Conservation (phyloP, 768 basidiomycete genomes). For the Rhizopogon vulgaris region DNA sequence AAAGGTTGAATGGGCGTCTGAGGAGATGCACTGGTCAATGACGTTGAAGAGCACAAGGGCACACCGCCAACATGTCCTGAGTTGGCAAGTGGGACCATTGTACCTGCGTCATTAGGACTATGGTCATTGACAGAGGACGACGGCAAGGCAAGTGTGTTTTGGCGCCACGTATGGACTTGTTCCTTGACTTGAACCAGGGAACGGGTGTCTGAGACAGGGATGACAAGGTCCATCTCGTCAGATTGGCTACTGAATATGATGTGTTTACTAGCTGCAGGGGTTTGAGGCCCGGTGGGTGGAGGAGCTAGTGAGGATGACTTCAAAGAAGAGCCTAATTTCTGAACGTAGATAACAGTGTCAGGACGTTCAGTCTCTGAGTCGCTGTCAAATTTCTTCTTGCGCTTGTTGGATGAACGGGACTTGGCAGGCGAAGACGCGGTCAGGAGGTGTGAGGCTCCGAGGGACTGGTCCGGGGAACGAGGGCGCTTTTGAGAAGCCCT, state of each 20-base stretch:
- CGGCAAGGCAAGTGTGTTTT: constrained; percentile 20
- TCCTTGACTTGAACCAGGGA: constrained; percentile 28
- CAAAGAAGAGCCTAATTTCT: constrained; percentile 21
- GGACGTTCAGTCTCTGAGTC: constrained; percentile 5
- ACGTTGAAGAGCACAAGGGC: constrained; percentile 1
- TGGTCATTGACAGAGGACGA: constrained; percentile 5
- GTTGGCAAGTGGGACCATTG: neutral
- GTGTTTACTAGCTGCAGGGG: constrained; percentile 19
- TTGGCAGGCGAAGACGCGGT: constrained; percentile 7
- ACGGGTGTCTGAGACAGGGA: constrained; percentile 19
- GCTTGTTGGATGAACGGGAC: constrained; percentile 15
- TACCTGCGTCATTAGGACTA: constrained; percentile 1
- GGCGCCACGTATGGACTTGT: constrained; percentile 40
- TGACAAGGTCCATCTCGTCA: constrained; percentile 52
- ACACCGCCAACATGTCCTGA: constrained; percentile 4
- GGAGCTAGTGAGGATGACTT: constrained; percentile 27
- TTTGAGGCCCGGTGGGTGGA: constrained; percentile 11
- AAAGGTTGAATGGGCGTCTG: constrained; percentile 10
- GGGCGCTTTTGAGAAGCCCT: constrained; percentile 17
- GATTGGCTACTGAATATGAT: constrained; percentile 62
- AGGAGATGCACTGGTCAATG: constrained; percentile 8
- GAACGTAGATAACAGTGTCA: constrained; percentile 6
- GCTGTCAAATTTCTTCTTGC: constrained; percentile 12
- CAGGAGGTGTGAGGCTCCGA: neutral
- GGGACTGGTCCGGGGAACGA: constrained; percentile 16